phyloP scores from a whole-genome alignment of 2,329 filamentous ascomycete genomes.

The Emergomyces pasteurianus region DNA sequence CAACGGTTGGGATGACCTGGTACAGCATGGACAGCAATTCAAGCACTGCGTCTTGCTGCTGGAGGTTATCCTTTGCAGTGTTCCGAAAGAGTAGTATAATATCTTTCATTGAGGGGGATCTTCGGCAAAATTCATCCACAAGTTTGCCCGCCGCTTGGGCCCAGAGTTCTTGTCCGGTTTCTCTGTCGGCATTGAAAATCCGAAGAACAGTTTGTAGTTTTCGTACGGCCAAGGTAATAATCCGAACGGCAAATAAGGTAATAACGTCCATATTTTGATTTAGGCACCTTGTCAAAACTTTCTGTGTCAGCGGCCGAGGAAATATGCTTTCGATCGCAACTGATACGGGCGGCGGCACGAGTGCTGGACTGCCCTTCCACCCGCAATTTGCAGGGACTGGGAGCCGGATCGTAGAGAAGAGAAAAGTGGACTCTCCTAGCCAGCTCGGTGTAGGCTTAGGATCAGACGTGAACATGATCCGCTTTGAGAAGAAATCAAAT shows the following conservation, averaged over 20 bases:
- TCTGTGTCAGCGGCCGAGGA: slow-evolving; percentile 69
- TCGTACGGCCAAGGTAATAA: slow-evolving; percentile 65
- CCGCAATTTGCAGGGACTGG: slow-evolving; percentile 64
- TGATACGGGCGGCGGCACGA: slow-evolving; percentile 63
- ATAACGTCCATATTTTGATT: slow-evolving; percentile 66
- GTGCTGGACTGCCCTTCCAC: slow-evolving; percentile 48
- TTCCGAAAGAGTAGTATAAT: slow-evolving; percentile 62
- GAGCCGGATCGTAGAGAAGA: slow-evolving; percentile 69
- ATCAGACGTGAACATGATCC: slow-evolving; percentile 71
- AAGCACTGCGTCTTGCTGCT: slow-evolving; percentile 68
- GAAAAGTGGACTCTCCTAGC: slow-evolving; percentile 83
- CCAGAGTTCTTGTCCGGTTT: slow-evolving; percentile 47
- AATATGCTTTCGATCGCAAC: slow-evolving; percentile 77
- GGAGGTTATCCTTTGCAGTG: slow-evolving; percentile 53
- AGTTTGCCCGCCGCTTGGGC: slow-evolving; percentile 55
- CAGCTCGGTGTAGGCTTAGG: slow-evolving; percentile 87
- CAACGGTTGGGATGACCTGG: slow-evolving; percentile 64
- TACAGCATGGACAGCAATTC: slow-evolving; percentile 77
- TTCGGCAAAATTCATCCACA: slow-evolving; percentile 60
- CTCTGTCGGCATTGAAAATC: slow-evolving; percentile 44
- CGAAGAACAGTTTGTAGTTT: slow-evolving; percentile 59
- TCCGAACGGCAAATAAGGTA: slow-evolving; percentile 69
- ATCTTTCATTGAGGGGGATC: slow-evolving; percentile 72
- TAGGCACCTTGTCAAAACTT: slow-evolving; percentile 66
- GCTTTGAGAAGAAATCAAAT: slow-evolving; percentile 73